Evolutionary conservation across 2,329 filamentous ascomycete species (phyloP), one percentile per base, ranked within the genome.

Genomic region (Aotearoamyces nothofagi): DNA sequence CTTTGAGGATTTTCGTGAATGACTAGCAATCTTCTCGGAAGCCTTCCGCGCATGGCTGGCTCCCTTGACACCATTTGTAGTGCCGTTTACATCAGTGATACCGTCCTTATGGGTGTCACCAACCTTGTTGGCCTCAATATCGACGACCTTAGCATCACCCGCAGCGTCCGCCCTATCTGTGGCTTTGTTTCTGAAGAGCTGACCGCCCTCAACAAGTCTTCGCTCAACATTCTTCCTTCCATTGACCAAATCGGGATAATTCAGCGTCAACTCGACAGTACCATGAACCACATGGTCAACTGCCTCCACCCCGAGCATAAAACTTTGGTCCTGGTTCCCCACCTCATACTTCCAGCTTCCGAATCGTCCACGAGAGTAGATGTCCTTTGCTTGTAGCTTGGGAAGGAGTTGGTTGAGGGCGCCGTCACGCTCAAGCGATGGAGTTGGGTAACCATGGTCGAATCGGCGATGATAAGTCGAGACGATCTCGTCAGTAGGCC

Each of bases 401-500:
- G 90, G 90, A 29, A 98, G 76, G 32, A 98, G 73, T 61, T 94
- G 62, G 58, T 78, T 92, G 43, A 98, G 73, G 26, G 90, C 84
- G 42, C 82, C 86, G 57, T 98, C 90, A 57, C 90, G 81, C 71
- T 96, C 90, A 22, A 98, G 73, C 17, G 78, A 71, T 15, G 90
- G 90, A 10, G 90, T 98, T 37, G 90, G 90, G 66, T 98, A 98
- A 43, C 90, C 90, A 65, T 96, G 90, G 56, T 94, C 81, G 58
- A 98, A 98, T 57, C 80, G 75, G 58, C 90, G 83, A 70, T 94
- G 83, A 66, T 98, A 98, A 41, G 86, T 94, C 29, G 84, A 93
- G 47, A 98, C 84, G 41, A 98, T 92, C 63, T 94, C 87, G 49
- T 96, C 90, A 30, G 69, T 66, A 30, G 87, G 65, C 58, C 77